Conservation (phyloP, 306 rosid genomes). For the Lathyrus sativus region DNA sequence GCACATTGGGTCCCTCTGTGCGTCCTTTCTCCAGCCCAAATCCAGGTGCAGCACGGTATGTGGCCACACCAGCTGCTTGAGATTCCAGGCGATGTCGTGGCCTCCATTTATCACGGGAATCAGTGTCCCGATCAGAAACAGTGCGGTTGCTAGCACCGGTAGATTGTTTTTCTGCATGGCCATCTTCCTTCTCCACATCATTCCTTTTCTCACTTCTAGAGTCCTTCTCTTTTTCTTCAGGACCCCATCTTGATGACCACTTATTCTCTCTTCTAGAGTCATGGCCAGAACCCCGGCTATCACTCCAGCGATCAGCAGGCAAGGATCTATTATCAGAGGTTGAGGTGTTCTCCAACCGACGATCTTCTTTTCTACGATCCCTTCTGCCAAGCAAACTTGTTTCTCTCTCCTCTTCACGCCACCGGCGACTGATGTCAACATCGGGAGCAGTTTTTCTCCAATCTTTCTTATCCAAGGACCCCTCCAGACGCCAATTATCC, state of each 20-base stretch:
- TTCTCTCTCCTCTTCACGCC: slow-evolving; percentile 91
- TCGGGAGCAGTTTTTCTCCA: slow-evolving; percentile 64
- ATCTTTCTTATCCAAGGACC: slow-evolving; percentile 69
- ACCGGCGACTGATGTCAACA: slow-evolving; percentile 57
- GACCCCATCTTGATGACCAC: slow-evolving; percentile 90
- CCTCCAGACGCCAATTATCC: slow-evolving; percentile 68
- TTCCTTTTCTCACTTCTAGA: slow-evolving; percentile 60
- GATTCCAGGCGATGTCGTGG: slow-evolving; percentile 74
- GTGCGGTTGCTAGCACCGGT: slow-evolving; percentile 51
- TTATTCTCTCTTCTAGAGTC: slow-evolving; percentile 72
- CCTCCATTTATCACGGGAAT: slow-evolving; percentile 84
- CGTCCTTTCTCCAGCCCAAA: slow-evolving; percentile 74
- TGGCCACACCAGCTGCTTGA: slow-evolving; percentile 58
- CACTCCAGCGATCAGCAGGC: slow-evolving; percentile 63
- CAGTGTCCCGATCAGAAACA: slow-evolving; percentile 62
- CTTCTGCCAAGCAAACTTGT: slow-evolving; percentile 70
- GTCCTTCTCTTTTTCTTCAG: slow-evolving; percentile 79
- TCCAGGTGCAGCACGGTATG: slow-evolving; percentile 80
- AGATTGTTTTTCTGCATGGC: slow-evolving; percentile 54
- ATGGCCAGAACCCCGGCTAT: slow-evolving; percentile 54
- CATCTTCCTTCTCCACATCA: slow-evolving; percentile 60
- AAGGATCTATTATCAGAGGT: slow-evolving; percentile 52
- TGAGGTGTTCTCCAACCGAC: slow-evolving; percentile 56
- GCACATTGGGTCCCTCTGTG: slow-evolving; percentile 50
- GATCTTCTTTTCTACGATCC: slow-evolving; percentile 72